Conservation (phyloP, 2,329 filamentous ascomycete species). For the Fragosphaeria purpurea region DNA sequence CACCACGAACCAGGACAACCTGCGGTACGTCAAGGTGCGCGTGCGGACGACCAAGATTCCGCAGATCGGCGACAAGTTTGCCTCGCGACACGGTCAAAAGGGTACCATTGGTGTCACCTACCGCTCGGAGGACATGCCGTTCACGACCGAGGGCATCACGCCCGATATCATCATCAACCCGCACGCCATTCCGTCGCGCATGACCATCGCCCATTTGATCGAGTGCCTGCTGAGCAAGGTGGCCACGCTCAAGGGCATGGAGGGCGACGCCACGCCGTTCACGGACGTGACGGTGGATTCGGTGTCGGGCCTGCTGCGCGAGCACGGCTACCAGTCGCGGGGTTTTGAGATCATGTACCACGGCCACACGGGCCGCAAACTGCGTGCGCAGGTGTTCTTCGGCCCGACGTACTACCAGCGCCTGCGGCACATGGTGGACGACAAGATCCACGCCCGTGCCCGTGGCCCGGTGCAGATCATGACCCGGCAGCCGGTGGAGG, state of each 20-base stretch:
- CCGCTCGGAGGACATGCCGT: constrained; percentile 97
- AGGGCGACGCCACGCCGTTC: constrained; percentile 96
- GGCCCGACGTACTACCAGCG: constrained; percentile 98
- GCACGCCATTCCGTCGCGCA: constrained; percentile 98
- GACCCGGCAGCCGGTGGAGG: constrained; percentile 93
- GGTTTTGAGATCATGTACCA: constrained; percentile 99
- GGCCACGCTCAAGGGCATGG: constrained; percentile 81
- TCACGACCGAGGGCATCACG: constrained; percentile 80
- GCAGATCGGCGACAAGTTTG: constrained; percentile 98
- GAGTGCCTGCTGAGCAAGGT: constrained; percentile 98
- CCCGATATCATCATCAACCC: constrained; percentile 99
- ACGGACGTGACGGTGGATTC: constrained; percentile 95
- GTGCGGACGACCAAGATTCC: constrained; percentile 96
- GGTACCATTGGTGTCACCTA: constrained; percentile 99
- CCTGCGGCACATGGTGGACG: constrained; percentile 97
- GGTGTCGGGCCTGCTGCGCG: constrained; percentile 74
- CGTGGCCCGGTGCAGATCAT: constrained; percentile 94
- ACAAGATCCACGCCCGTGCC: constrained; percentile 99
- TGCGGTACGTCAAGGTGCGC: constrained; percentile 94
- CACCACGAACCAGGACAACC: constrained; percentile 87
- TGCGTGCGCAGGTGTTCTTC: constrained; percentile 90
- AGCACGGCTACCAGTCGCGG: constrained; percentile 90
- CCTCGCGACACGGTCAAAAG: constrained; percentile 97
- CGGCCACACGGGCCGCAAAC: constrained; percentile 88
- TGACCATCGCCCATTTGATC: constrained; percentile 99